Evolutionary conservation across 2,329 filamentous ascomycete genomes (phyloP).

Genomic region (Sphaerulina populicola): DNA sequence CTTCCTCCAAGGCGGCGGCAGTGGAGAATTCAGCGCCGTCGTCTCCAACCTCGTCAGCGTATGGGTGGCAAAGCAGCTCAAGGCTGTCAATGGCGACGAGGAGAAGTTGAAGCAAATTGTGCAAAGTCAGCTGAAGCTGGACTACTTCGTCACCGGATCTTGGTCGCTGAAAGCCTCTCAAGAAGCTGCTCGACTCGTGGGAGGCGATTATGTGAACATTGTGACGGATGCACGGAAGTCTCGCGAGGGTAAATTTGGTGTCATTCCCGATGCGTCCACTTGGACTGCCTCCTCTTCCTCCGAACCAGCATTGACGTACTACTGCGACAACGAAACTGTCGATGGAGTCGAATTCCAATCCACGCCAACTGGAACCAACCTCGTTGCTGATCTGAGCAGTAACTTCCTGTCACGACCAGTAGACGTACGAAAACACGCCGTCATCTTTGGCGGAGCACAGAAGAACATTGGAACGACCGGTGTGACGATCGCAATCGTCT

Average conservation of each 20-base stretch:
- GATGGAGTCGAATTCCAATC: conserved; percentile 83
- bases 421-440: conserved; percentile 67
- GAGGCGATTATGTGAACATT: conserved; percentile 71
- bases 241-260: conserved; percentile 69
- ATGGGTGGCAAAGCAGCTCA: conserved; percentile 59
- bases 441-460: conserved; percentile 85
- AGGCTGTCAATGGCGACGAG: conserved; percentile 44
- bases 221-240: conserved; percentile 55
- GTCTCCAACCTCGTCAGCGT: conserved; percentile 75
- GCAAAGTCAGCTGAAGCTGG: conserved; percentile 63
- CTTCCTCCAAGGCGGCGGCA: conserved; percentile 81
- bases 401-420: conserved; percentile 81
- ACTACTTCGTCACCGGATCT: conserved; percentile 83
- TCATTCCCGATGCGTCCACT: conserved; percentile 65
- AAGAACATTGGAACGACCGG: conserved; percentile 88
- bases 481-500: conserved; percentile 76
- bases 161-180: conserved; percentile 86
- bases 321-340: conserved; percentile 89
- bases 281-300: conserved; percentile 66
- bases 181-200: conserved; percentile 70
- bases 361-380: conserved; percentile 61
- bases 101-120: conserved; percentile 57
- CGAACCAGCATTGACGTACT: conserved; percentile 68
- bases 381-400: conserved; percentile 88
- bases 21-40: conserved; percentile 73